Conservation (phyloP, 2,329 filamentous ascomycete genomes). For the Thermoascus crustaceus region DNA sequence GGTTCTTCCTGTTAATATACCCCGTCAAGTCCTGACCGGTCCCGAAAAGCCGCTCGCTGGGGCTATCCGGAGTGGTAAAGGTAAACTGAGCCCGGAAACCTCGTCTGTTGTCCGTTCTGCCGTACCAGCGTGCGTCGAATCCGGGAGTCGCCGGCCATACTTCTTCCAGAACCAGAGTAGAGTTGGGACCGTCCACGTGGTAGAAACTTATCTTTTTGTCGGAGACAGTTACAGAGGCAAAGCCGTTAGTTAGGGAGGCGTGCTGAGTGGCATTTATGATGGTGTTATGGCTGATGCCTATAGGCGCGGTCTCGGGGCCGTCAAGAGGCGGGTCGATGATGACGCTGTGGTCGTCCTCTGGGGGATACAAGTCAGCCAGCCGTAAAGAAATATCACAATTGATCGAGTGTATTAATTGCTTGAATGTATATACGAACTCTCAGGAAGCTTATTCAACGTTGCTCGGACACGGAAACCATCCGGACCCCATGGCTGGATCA, state of each 20-base stretch:
- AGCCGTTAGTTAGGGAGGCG: constrained; percentile 28
- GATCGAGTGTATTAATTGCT: too few species aligned
- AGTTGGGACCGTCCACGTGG: constrained; percentile 24
- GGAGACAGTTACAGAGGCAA: constrained; percentile 27
- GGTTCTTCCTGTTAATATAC: constrained; percentile 50
- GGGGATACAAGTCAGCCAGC: constrained; percentile 13
- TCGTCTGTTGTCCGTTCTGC: constrained; percentile 25
- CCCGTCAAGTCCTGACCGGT: constrained; percentile 60
- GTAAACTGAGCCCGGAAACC: constrained; percentile 31
- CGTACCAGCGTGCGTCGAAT: constrained; percentile 28
- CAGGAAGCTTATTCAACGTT: constrained; percentile 28
- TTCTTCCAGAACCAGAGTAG: constrained; percentile 29
- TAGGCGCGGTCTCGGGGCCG: constrained; percentile 26
- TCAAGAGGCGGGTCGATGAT: constrained; percentile 34
- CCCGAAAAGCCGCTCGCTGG: constrained; percentile 51
- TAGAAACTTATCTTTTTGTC: constrained; percentile 29
- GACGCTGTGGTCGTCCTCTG: constrained; percentile 30
- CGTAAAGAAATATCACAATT: too few species aligned
- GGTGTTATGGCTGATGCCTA: constrained; percentile 25
- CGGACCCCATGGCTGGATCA: constrained; percentile 33
- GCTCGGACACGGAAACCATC: constrained; percentile 34
- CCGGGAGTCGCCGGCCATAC: constrained; percentile 27
- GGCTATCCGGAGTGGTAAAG: constrained; percentile 26
- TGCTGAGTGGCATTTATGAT: constrained; percentile 23
- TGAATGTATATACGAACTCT: too few species aligned